Evolutionary conservation across 164 flowering plant genomes (phyloP).

Genomic region (Taxillus chinensis): DNA sequence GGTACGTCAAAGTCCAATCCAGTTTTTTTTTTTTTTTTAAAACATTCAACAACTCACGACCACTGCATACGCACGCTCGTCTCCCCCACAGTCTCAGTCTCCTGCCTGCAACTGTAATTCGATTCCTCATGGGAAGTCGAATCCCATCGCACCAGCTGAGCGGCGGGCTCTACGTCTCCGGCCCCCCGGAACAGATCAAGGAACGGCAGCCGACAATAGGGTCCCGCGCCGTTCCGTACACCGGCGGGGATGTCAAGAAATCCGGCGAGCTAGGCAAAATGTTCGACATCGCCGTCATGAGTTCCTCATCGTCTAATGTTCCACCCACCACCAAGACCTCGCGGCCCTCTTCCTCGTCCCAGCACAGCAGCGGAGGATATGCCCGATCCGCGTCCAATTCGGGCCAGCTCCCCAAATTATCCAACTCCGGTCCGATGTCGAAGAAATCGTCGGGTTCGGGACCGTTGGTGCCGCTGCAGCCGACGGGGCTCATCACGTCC

Average conservation of each 20-base stretch:
- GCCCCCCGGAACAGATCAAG: conserved; percentile 47
- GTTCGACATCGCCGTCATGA: conserved; percentile 56
- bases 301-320: conserved; percentile 8
- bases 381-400: conserved; percentile 53
- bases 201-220: conserved; percentile 52
- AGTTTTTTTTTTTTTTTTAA: too few relatives aligned
- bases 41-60: too few relatives aligned
- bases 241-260: conserved; percentile 72
- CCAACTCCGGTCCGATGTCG: conserved; percentile 6
- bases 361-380: conserved; percentile 29
- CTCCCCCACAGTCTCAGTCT: neutral
- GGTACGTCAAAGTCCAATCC: too few relatives aligned
- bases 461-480: conserved; percentile 14
- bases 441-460: conserved; percentile 24
- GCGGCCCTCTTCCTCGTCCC: neutral
- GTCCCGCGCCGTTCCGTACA: conserved; percentile 62
- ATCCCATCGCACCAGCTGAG: conserved; percentile 68
- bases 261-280: conserved; percentile 91
- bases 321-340: neutral
- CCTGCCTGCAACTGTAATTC: neutral
- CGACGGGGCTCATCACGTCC: conserved; percentile 21
- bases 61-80: neutral
- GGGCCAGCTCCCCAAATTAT: conserved; percentile 12
- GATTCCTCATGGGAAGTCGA: conserved; percentile 40
- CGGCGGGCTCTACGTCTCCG: conserved; percentile 67